Evolutionary conservation across 2,329 filamentous ascomycete genomes (phyloP).

Genomic region (Coniochaeta sp.): DNA sequence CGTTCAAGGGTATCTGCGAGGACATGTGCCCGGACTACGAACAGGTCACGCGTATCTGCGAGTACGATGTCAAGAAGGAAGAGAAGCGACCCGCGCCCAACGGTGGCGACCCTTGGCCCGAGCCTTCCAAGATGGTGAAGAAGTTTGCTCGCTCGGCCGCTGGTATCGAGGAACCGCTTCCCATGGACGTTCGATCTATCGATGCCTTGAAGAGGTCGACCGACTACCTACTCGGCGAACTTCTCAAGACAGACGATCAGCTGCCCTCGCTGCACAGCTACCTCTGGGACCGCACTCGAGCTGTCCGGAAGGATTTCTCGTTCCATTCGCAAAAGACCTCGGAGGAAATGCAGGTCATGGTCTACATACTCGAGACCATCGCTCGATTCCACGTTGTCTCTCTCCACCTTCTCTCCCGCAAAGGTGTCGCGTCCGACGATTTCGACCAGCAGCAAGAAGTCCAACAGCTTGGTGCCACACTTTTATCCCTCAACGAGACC

Average conservation of each 20-base stretch:
- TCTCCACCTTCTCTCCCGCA: slow-evolving; percentile 53
- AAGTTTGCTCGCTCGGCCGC: slow-evolving; percentile 60
- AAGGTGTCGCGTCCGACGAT: slow-evolving; percentile 47
- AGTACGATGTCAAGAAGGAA: slow-evolving; percentile 47
- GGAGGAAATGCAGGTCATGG: slow-evolving; percentile 48
- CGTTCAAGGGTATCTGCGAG: slow-evolving; percentile 61
- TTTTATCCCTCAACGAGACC: slow-evolving; percentile 57
- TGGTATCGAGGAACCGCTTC: slow-evolving; percentile 58
- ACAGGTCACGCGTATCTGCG: slow-evolving; percentile 53
- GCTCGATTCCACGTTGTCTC: slow-evolving; percentile 59
- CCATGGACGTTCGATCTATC: slow-evolving; percentile 59
- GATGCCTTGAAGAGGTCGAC: slow-evolving; percentile 50
- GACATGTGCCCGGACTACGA: slow-evolving; percentile 65
- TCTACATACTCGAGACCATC: slow-evolving; percentile 60
- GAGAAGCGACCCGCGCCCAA: slow-evolving; percentile 40
- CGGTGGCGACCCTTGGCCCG: slow-evolving; percentile 33
- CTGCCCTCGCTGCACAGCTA: slow-evolving; percentile 53
- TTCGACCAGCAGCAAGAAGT: slow-evolving; percentile 62
- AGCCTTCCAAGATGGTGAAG: slow-evolving; percentile 54
- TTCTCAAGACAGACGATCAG: slow-evolving; percentile 47
- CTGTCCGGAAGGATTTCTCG: slow-evolving; percentile 60
- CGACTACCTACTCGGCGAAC: slow-evolving; percentile 54
- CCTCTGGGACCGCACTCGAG: slow-evolving; percentile 60
- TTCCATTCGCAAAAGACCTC: slow-evolving; percentile 55
- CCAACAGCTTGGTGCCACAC: slow-evolving; percentile 58